A percentile compares a stretch with the other conserved stretches of the same genome.
phyloP scores from a whole-genome alignment of 2,329 filamentous ascomycete species.

The Xylaria sp. region DNA sequence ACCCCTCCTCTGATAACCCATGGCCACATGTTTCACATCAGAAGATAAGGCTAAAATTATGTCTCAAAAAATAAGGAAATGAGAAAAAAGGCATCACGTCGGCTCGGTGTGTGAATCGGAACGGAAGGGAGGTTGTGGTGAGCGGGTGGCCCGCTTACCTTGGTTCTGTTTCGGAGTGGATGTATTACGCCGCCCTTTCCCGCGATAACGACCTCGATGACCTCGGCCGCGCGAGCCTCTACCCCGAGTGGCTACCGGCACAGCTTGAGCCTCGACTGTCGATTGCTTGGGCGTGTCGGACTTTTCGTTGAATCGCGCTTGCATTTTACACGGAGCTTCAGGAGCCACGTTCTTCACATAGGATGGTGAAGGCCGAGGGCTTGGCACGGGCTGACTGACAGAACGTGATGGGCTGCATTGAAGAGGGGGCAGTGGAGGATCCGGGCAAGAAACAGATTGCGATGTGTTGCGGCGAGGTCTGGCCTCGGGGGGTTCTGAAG shows the following conservation, averaged over 20 bases:
- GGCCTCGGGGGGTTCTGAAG: slow-evolving; percentile 31
- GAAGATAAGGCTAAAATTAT: slow-evolving; percentile 12
- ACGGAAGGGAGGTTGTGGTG: neutral
- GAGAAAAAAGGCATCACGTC: slow-evolving; percentile 1
- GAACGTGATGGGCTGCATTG: slow-evolving; percentile 43
- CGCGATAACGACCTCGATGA: slow-evolving; percentile 42
- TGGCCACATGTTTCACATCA: slow-evolving; percentile 18
- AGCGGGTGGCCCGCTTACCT: slow-evolving; percentile 18
- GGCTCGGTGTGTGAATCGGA: neutral
- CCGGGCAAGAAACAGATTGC: slow-evolving; percentile 45
- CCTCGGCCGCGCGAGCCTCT: slow-evolving; percentile 42
- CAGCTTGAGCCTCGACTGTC: slow-evolving; percentile 22
- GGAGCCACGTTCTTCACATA: slow-evolving; percentile 1
- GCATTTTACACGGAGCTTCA: slow-evolving; percentile 2
- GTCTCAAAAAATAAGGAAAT: slow-evolving; percentile 9
- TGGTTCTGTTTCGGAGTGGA: slow-evolving; percentile 36
- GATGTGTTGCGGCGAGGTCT: slow-evolving; percentile 45
- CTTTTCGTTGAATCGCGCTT: slow-evolving; percentile 13
- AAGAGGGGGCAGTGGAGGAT: slow-evolving; percentile 36
- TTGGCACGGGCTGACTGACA: slow-evolving; percentile 43
- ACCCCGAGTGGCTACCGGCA: slow-evolving; percentile 34
- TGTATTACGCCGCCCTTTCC: slow-evolving; percentile 41
- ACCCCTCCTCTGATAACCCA: neutral
- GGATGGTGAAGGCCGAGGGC: slow-evolving; percentile 23
- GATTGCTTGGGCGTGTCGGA: slow-evolving; percentile 10